These are phyloP conservation scores for Scytalidium sp. DNA, from an alignment of 2,329 filamentous ascomycete genomes.

Conservation along the genomic window DNA sequence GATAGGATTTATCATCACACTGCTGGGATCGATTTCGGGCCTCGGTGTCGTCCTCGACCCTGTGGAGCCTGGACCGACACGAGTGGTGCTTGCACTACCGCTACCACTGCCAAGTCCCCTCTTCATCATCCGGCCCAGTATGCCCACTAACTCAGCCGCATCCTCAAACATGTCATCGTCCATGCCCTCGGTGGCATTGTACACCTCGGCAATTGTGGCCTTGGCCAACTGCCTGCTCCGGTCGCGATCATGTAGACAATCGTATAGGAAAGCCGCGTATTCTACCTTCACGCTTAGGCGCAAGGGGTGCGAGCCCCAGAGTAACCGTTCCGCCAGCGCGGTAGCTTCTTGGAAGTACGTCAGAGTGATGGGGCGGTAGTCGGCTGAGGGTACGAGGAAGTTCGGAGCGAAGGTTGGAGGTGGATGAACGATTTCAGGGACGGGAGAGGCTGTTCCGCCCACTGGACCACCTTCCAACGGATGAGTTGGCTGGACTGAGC, in stretches of 20 bases:
- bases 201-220: slow-evolving; percentile 83
- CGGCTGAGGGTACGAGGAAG: slow-evolving; percentile 73
- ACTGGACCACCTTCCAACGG: slow-evolving; percentile 43
- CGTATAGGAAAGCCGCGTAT: slow-evolving; percentile 89
- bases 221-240: slow-evolving; percentile 74
- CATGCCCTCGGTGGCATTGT: slow-evolving; percentile 87
- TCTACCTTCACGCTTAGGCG: slow-evolving; percentile 89
- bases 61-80: slow-evolving; percentile 58
- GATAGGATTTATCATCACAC: not conserved
- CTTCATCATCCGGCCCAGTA: slow-evolving; percentile 86
- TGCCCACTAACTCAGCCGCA: slow-evolving; percentile 81
- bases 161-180: slow-evolving; percentile 95
- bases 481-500: slow-evolving; percentile 28
- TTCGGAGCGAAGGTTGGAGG: slow-evolving; percentile 50
- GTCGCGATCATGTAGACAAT: slow-evolving; percentile 81
- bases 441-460: slow-evolving; percentile 18
- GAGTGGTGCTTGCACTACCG: slow-evolving; percentile 13
- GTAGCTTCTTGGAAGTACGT: slow-evolving; percentile 78
- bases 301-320: slow-evolving; percentile 87
- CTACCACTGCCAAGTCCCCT: slow-evolving; percentile 44
- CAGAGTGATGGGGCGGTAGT: slow-evolving; percentile 82
- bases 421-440: slow-evolving; percentile 33
- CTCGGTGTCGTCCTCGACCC: slow-evolving; percentile 88
- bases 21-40: not conserved
- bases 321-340: slow-evolving; percentile 66